Evolutionary conservation across 2,329 filamentous ascomycete species (phyloP).

Genomic region (Nothophoma quercina): DNA sequence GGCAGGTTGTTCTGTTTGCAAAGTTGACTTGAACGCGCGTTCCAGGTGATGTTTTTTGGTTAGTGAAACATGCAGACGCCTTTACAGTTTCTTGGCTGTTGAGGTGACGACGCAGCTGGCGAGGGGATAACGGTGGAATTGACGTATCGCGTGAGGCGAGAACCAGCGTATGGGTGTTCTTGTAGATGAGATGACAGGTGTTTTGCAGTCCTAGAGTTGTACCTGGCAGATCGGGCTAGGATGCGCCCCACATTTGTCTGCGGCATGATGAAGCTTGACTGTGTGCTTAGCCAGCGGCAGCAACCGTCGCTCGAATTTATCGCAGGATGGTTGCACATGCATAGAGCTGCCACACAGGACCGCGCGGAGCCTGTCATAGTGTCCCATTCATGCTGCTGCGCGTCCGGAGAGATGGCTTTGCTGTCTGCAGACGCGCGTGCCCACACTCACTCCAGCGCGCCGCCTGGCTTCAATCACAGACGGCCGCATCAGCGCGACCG

Average conservation of each 20-base stretch:
- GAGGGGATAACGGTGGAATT: not conserved
- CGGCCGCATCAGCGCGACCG: constrained; percentile 29
- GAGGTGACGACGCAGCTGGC: constrained; percentile 13
- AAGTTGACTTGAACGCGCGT: constrained; percentile 16
- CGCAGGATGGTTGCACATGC: constrained; percentile 13
- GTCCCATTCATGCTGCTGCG: constrained; percentile 39
- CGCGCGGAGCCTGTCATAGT: constrained; percentile 15
- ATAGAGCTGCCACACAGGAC: constrained; percentile 28
- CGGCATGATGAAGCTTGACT: constrained; percentile 13
- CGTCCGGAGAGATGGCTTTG: constrained; percentile 44
- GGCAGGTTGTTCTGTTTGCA: not conserved
- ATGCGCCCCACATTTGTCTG: constrained; percentile 15
- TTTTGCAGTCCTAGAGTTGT: not conserved
- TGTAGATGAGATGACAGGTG: not conserved
- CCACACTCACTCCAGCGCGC: constrained; percentile 30
- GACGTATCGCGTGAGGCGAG: not conserved
- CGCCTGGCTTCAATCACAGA: constrained; percentile 23
- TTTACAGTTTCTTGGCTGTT: constrained; percentile 4
- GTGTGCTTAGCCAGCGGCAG: constrained; percentile 3
- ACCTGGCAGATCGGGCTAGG: not conserved
- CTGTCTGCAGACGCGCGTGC: constrained; percentile 41
- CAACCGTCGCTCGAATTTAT: constrained; percentile 5
- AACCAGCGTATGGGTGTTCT: not conserved
- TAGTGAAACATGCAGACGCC: constrained; percentile 18
- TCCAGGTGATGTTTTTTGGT: constrained; percentile 5